These are phyloP conservation scores for Lepraria neglecta DNA, from an alignment of 495 filamentous ascomycete species.

Conservation along the genomic window DNA sequence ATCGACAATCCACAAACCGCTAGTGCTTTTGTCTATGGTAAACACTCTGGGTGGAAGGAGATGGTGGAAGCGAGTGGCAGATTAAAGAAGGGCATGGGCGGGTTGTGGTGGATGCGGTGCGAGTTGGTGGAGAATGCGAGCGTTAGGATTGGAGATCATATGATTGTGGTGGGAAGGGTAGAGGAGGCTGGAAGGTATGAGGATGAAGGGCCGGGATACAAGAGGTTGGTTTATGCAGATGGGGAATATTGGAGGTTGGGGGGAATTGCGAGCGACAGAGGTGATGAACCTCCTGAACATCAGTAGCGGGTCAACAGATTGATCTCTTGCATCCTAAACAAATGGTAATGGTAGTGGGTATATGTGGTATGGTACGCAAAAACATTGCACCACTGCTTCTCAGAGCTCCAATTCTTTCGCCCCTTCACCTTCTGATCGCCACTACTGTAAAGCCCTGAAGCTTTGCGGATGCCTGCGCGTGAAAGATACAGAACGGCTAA, in stretches of 20 bases:
- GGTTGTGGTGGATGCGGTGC: conserved; percentile 38
- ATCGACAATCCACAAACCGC: conserved; percentile 35
- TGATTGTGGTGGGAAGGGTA: conserved; percentile 19
- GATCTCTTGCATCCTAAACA: too few relatives aligned
- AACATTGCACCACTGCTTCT: too few relatives aligned
- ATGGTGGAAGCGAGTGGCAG: conserved; percentile 9
- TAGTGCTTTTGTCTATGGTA: conserved; percentile 36
- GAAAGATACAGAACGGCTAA: too few relatives aligned
- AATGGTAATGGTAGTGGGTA: too few relatives aligned
- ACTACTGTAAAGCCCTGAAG: too few relatives aligned
- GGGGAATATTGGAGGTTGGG: conserved; percentile 2
- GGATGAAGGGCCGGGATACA: not conserved
- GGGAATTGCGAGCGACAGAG: not conserved
- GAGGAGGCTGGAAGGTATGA: conserved; percentile 22
- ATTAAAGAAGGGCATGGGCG: conserved; percentile 33
- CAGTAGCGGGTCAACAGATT: too few relatives aligned
- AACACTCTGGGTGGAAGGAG: not conserved
- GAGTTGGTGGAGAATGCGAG: not conserved
- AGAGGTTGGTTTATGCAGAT: conserved; percentile 7
- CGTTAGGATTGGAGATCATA: conserved; percentile 19
- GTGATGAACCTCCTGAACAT: too few relatives aligned
- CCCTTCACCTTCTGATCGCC: too few relatives aligned
- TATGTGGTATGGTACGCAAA: too few relatives aligned
- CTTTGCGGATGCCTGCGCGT: too few relatives aligned
- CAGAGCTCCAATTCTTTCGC: too few relatives aligned